These are phyloP conservation scores for Paraglomus brasilianum DNA, from an alignment of 192 early-diverging fungal genomes.

Conservation along the genomic window DNA sequence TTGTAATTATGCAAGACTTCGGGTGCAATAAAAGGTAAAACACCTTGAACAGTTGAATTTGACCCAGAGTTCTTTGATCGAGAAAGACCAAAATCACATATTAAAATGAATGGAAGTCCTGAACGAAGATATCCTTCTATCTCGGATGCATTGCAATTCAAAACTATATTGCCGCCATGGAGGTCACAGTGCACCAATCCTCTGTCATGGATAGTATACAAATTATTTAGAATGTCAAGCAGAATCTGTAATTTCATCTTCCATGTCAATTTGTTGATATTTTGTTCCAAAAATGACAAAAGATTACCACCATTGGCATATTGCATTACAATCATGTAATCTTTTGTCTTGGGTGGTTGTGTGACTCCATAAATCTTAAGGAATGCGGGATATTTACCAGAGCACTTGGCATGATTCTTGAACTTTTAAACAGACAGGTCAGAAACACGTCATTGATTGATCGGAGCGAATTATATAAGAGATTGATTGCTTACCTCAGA, in stretches of 20 bases:
- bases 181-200: conserved; percentile 7
- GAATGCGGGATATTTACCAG: too few relatives aligned
- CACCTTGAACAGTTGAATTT: background rate
- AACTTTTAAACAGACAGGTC: too few relatives aligned
- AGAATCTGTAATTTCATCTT: background rate
- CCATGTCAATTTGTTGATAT: background rate
- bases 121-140: background rate
- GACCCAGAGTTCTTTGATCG: background rate
- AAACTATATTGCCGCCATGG: conserved; percentile 21
- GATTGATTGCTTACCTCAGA: too few relatives aligned
- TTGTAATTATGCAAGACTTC: conserved; percentile 3
- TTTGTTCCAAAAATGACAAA: background rate
- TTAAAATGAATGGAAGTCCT: too few relatives aligned
- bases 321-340: background rate
- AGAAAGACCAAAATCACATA: background rate
- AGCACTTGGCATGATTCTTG: too few relatives aligned
- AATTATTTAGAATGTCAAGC: background rate
- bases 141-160: background rate
- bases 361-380: background rate
- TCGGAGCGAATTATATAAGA: too few relatives aligned
- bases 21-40: conserved; percentile 14
- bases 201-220: background rate
- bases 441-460: too few relatives aligned
- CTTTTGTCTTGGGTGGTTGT: background rate
- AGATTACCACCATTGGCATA: background rate